Base-by-base conservation (phyloP, 108 stramenopile species). In the Fistulifera pelliculosa region DNA sequence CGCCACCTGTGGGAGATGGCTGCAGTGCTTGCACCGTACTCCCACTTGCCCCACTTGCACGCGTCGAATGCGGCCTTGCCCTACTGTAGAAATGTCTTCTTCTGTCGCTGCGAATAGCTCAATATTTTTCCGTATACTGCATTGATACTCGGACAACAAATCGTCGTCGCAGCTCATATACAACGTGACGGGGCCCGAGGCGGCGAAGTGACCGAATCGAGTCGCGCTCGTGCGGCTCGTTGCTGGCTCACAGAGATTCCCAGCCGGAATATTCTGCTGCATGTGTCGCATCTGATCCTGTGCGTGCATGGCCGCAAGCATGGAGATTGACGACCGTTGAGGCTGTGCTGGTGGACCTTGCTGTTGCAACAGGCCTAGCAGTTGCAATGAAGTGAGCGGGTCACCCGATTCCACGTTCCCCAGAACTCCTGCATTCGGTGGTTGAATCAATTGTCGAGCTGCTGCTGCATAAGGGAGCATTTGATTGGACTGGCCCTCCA, bases 21-120 rank as follows among this genome's bases (percentile, higher is more conserved):
- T 63, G 48, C 88, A 90, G 54, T 81, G 83, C 2, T 68, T 69
- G 48, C 88, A 90, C 8, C 85, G 72, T 16, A 90, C 61, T 10
- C 88, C 88, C 11, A 86, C 68, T 56, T 90, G 88, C 28, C 75
- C 72, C 19, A 74, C 23, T n/a, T 27, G 38, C 7, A 75, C 54
- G 1, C 59, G 68, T 53, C 67, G 68, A 58, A 69, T 75, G 39
- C 74, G 28, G 2, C 74, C 74, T 39, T 41, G 66, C 15, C 27
- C 21, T 21, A 52, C 40, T 24, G 61, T 52, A 14, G 5, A 38
- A 12, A 51, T 22, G 42, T 62, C 61, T 18, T 62, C 61, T 62
- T 51, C 61, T 13, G 39, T 12, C 18, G 61, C 61, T 10, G 26
- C 19, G 23, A 62, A 62, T 1, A 27, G 35, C 41, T 62, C 61